phyloP scores from a whole-genome alignment of 2,329 filamentous ascomycete species.

The Aspergillus brunneoviolaceus region DNA sequence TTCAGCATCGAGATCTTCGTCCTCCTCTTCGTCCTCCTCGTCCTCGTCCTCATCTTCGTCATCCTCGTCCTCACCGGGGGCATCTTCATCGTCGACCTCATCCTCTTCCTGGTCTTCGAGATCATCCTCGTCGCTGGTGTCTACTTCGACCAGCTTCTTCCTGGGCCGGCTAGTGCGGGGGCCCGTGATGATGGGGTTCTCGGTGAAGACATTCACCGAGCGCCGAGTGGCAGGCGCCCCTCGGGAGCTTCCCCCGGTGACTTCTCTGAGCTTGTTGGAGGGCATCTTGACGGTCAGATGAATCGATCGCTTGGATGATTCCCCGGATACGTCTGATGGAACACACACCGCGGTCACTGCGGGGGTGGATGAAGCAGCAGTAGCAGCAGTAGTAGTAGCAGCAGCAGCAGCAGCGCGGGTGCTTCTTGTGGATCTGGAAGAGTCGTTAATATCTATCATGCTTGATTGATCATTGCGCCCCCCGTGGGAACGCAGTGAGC shows the following conservation, averaged over 20 bases:
- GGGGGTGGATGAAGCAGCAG: slow-evolving; percentile 20
- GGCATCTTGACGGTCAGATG: slow-evolving; percentile 52
- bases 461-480: slow-evolving; percentile 28
- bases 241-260: slow-evolving; percentile 36
- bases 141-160: slow-evolving; percentile 46
- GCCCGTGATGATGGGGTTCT: slow-evolving; percentile 47
- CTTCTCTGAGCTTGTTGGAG: slow-evolving; percentile 50
- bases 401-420: slow-evolving; percentile 29
- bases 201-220: slow-evolving; percentile 46
- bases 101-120: slow-evolving; percentile 47
- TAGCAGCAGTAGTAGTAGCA: slow-evolving; percentile 9
- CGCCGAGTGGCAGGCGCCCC: slow-evolving; percentile 29
- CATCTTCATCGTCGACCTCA: slow-evolving; percentile 43
- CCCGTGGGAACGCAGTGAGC: slow-evolving; percentile 40
- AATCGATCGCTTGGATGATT: slow-evolving; percentile 41
- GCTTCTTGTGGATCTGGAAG: slow-evolving; percentile 38
- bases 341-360: slow-evolving; percentile 41
- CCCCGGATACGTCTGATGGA: slow-evolving; percentile 34
- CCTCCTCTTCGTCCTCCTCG: slow-evolving; percentile 25
- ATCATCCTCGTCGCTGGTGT: slow-evolving; percentile 51
- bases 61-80: slow-evolving; percentile 31
- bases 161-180: slow-evolving; percentile 48
- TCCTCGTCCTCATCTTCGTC: slow-evolving; percentile 41
- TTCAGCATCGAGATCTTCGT: slow-evolving; percentile 35
- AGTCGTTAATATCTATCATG: slow-evolving; percentile 33